phyloP scores from a whole-genome alignment of 2,329 filamentous ascomycete genomes.

The Didymellaceae sp. region DNA sequence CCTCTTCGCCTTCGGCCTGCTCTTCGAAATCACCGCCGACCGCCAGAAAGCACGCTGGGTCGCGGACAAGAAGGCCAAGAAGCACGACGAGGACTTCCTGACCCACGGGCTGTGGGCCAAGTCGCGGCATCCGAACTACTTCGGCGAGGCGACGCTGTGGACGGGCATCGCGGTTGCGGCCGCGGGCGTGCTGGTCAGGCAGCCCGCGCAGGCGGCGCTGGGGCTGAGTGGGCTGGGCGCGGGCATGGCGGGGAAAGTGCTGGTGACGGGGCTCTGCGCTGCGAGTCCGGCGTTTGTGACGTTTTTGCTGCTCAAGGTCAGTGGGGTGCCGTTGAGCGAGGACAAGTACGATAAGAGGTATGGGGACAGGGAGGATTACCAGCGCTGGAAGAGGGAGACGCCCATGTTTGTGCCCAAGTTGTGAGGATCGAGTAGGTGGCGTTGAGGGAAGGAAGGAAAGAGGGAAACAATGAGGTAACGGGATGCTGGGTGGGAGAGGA shows the following conservation, averaged over 20 bases:
- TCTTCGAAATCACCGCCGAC: conserved; percentile 68
- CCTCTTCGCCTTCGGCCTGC: conserved; percentile 65
- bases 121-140: conserved; percentile 72
- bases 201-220: conserved; percentile 64
- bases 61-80: conserved; percentile 66
- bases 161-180: conserved; percentile 68
- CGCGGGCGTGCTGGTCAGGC: conserved; percentile 62
- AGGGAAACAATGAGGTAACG: too few relatives aligned
- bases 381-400: conserved; percentile 71
- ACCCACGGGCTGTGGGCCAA: conserved; percentile 68
- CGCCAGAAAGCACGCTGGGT: conserved; percentile 69
- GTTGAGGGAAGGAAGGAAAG: too few relatives aligned
- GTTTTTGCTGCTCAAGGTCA: conserved; percentile 68
- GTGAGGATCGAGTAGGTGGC: background rate
- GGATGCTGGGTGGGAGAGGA: too few relatives aligned
- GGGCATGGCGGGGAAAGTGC: conserved; percentile 49
- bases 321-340: conserved; percentile 70
- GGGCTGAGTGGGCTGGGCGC: conserved; percentile 56
- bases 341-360: conserved; percentile 71
- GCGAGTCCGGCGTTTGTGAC: conserved; percentile 69
- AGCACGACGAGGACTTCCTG: conserved; percentile 71
- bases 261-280: conserved; percentile 60
- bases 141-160: conserved; percentile 75
- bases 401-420: conserved; percentile 70
- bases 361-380: conserved; percentile 69